A percentile compares a stretch with the other conserved stretches of the same genome.
Evolutionary conservation across 2,329 filamentous ascomycete species (phyloP).

Genomic region (Phyllachora maydis): DNA sequence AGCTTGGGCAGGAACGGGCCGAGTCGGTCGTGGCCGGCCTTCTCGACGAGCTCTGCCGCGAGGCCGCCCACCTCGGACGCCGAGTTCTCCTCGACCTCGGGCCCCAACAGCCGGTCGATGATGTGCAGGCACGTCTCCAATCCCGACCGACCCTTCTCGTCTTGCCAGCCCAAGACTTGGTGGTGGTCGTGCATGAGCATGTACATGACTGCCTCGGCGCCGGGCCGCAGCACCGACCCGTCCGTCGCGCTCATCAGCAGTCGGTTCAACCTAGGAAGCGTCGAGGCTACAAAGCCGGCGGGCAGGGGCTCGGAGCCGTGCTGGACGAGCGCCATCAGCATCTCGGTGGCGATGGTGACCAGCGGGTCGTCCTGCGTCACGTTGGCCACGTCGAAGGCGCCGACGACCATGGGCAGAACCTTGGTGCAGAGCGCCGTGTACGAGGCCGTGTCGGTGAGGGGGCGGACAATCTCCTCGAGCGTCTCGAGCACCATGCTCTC

Average conservation of each 20-base stretch:
- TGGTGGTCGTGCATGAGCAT: constrained; percentile 78
- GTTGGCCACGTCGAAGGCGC: constrained; percentile 73
- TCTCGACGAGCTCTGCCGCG: constrained; percentile 86
- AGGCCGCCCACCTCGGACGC: constrained; percentile 92
- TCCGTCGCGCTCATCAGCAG: constrained; percentile 71
- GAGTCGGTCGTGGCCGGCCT: constrained; percentile 75
- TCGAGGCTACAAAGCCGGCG: constrained; percentile 62
- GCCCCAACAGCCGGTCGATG: constrained; percentile 74
- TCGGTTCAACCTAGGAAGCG: constrained; percentile 70
- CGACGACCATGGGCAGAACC: constrained; percentile 70
- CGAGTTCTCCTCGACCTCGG: constrained; percentile 73
- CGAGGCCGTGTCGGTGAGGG: constrained; percentile 42
- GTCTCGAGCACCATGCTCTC: constrained; percentile 74
- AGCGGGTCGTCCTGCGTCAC: constrained; percentile 71
- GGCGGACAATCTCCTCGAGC: constrained; percentile 69
- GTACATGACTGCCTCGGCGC: constrained; percentile 70
- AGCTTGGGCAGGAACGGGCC: constrained; percentile 81
- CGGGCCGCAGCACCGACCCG: constrained; percentile 70
- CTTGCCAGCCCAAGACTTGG: constrained; percentile 74
- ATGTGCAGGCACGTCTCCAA: constrained; percentile 80
- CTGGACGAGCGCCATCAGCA: constrained; percentile 63
- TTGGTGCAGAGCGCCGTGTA: constrained; percentile 69
- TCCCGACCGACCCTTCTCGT: constrained; percentile 60
- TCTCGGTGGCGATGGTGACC: constrained; percentile 68
- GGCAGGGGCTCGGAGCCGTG: constrained; percentile 73